Evolutionary conservation across 176 grass and related monocot species (phyloP), one percentile per base, ranked within the genome.

Genomic region (Elymus sibiricus): DNA sequence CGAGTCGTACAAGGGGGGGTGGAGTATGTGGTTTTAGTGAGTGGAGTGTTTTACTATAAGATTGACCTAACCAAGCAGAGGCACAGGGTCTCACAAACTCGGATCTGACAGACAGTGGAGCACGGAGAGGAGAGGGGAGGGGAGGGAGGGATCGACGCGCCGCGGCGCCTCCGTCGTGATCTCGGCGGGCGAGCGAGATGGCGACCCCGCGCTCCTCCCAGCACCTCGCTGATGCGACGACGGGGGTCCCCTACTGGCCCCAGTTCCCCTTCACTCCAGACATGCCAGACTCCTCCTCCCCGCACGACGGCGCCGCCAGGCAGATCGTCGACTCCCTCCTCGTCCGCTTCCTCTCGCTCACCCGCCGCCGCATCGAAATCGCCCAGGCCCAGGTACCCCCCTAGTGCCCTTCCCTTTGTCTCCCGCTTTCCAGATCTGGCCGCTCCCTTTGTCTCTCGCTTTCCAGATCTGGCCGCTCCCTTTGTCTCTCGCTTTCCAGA

Each of bases 281-380:
- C 49, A 65, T 63, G 55, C 19, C 55, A 58, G 55, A 22, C 13
- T 32, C 80, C 32, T 5, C 83, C 44, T 13, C 76, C 8, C 22
- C 64, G 85, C 77, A 56, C 25, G 82, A 92, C 28, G 91, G 75
- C 73, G 92, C 97, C 2, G 90, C 94, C 69, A 99, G 92, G 85
- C 94, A 96, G 86, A 93, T 99, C 90, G 92, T 99, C 26, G 97
- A 96, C 81, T 92, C 94, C 47, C 92, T 95, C 76, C 94, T 99
- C 71, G 90, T 87, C 5, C 86, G 97, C 66, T 95, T 99, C 85
- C 92, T 99, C 58, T 94, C 97, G 42, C 93, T 99, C 76, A 94
- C 97, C 44, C 91, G 92, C 63, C 92, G 94, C 34, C 97, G 97
- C 78, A 99, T 96, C 88, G 97, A 99, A 80, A 99, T 94, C 74